Base-by-base conservation (phyloP, 345 rosid species). In the Lepidium africanum region DNA sequence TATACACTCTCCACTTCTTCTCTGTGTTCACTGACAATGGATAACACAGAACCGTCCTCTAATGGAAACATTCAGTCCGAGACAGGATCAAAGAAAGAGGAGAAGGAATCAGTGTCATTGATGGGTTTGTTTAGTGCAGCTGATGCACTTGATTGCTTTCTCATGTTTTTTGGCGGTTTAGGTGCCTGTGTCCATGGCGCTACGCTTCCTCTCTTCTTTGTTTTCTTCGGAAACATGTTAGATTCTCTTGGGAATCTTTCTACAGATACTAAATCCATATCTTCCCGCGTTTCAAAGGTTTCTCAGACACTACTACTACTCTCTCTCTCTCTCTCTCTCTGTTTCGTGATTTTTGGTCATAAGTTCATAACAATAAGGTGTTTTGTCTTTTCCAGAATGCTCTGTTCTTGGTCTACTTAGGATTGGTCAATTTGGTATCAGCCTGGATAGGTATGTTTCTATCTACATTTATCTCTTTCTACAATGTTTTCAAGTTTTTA, bases 151-250 rank as follows among this genome's bases (percentile, higher is more conserved):
- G 96, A 87, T 67, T 84, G 14, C 58, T 3, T 77, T 4, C 45
- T 88, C 64, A 91, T 88, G 96, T 50, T 83, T 23, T 16, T 88
- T 0, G 97, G 93, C 12, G 76, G 83, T 45, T 38, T 81, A 49
- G 97, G 92, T 0, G 80, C 96, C 0, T 82, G 78, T 68, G 12
- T 83, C 9, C 96, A 85, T n/a, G 97, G 97, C 8, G 86, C 82
- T 14, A 81, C 88, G 4, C 88, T 88, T 70, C 97, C 97, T 0
- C 74, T 83, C n/a, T 88, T 91, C 78, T 83, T 88, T 40, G 41
- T 86, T 38, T 76, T 88, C 73, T 86, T 88, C 7, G 93, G 88
- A 42, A 80, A 71, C 32, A 73, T 88, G 92, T 72, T 91, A 13
- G 85, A 86, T 77, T 85, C 96, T 63, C 77, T 91, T 3, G 97